A percentile compares a stretch with the other conserved stretches of the same genome.
Evolutionary conservation across 148 eudicot genomes (phyloP).

Genomic region (Diospyros kaki): DNA sequence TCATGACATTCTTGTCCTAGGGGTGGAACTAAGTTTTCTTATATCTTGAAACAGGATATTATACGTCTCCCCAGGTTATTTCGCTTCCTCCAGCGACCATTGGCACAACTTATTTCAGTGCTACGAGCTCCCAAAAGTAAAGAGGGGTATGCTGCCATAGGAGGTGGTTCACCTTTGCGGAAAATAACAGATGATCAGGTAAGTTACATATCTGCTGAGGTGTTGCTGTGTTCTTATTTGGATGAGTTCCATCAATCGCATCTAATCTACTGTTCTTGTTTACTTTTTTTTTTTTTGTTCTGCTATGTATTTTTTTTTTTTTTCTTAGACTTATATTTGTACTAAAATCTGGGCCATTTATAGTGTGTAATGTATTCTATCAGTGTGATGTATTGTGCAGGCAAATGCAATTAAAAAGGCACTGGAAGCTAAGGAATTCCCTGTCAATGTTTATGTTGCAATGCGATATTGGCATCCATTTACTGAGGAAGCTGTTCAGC

Average conservation of each 20-base stretch:
- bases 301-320: neutral
- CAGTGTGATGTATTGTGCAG: constrained; percentile 33
- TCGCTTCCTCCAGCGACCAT: constrained; percentile 77
- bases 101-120: constrained; percentile 79
- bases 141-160: constrained; percentile 97
- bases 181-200: constrained; percentile 96
- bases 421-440: constrained; percentile 57
- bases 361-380: neutral
- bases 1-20: neutral
- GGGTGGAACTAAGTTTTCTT: neutral
- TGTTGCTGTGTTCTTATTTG: neutral
- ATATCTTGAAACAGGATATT: constrained; percentile 60
- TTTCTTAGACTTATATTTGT: neutral
- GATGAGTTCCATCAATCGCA: neutral
- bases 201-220: constrained; percentile 1
- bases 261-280: neutral
- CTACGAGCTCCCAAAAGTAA: constrained; percentile 92
- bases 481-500: constrained; percentile 91
- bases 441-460: constrained; percentile 83
- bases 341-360: neutral
- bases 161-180: constrained; percentile 96
- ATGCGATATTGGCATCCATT: constrained; percentile 99
- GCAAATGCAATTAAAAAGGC: constrained; percentile 71
- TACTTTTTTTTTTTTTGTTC: neutral
- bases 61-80: constrained; percentile 90